Base-by-base conservation (phyloP, 139 green algal genomes). In the Chlamydomonas eustigma region DNA sequence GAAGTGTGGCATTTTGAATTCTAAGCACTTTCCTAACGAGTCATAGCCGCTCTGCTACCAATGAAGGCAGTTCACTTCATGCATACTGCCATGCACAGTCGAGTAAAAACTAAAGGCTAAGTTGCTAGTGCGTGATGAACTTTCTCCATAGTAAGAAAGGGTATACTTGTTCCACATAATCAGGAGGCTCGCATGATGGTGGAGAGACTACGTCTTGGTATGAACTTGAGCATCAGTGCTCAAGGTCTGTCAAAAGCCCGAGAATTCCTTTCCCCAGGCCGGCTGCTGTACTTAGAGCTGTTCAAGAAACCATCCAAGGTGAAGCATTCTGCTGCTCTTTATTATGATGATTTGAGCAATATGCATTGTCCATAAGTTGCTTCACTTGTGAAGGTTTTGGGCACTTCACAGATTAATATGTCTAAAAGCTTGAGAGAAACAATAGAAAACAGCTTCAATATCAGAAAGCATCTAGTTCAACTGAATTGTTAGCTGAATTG, bases 231-330 rank as follows among this genome's bases (percentile, higher is more conserved):
- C 52, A 31, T 68, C 4, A 4, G n/a, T 5, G 6, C 52, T 68
- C 12, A 31, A 28, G 52, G 52, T 31, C 52, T 68, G 18, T 37
- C 12, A 8, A 25, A 28, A 8, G 52, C 52, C 6, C 52, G 52
- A 5, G 52, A 68, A 4, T 68, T 68, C 52, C 8, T 68, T 4
- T 8, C 52, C 4, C 52, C 52, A 28, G 52, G 52, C 8, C 8
- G 34, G 52, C 52, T 68, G 6, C 18, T 68, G 52, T 68, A 68
- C 52, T 68, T 68, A 6, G 52, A 68, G 52, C 32, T 37, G 18
- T 4, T 35, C 4, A 22, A 68, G 12, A 31, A 28, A 28, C 52
- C 52, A 68, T 28, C 52, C 4, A 31, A 4, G 8, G 52, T 31
- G 52, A n/a, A n/a, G n/a, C n/a, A n/a, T n/a, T n/a, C n/a, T n/a